phyloP scores from a whole-genome alignment of 805 yeast genomes.

The Maudiozyma bulderi region DNA sequence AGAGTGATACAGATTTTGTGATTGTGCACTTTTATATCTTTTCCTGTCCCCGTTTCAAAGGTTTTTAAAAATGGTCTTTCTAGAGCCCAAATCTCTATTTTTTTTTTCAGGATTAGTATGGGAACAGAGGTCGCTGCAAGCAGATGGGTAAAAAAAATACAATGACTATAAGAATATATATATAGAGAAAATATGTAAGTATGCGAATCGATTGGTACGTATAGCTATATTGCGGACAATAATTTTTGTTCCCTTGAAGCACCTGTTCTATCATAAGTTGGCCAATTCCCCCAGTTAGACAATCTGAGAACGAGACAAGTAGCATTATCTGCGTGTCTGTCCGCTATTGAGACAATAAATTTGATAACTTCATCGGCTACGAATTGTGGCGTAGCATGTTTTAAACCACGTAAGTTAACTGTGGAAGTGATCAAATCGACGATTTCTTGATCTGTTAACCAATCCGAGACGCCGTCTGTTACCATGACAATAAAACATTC shows the following conservation, averaged over 20 bases:
- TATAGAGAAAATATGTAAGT: too few relatives aligned
- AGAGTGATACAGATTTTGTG: too few relatives aligned
- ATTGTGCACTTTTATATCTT: too few relatives aligned
- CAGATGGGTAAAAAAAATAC: too few relatives aligned
- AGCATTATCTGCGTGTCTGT: conserved; percentile 77
- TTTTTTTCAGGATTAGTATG: too few relatives aligned
- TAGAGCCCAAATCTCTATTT: too few relatives aligned
- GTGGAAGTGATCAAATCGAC: conserved; percentile 77
- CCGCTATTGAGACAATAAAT: conserved; percentile 78
- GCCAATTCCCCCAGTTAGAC: conserved; percentile 94
- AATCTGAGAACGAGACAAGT: conserved; percentile 75
- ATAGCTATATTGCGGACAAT: background rate
- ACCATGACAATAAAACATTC: conserved; percentile 78
- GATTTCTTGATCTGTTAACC: conserved; percentile 80
- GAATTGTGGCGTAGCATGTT: conserved; percentile 68
- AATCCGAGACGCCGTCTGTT: conserved; percentile 81
- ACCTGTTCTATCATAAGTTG: conserved; percentile 74
- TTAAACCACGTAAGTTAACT: conserved; percentile 48
- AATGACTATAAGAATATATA: too few relatives aligned
- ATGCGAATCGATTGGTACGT: background rate
- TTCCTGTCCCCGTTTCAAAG: too few relatives aligned
- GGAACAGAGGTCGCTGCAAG: too few relatives aligned
- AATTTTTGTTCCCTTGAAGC: conserved; percentile 63
- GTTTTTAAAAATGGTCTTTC: too few relatives aligned
- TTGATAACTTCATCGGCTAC: conserved; percentile 80